Conservation (phyloP, 305 asterid species). For the Euphrasia arctica region DNA sequence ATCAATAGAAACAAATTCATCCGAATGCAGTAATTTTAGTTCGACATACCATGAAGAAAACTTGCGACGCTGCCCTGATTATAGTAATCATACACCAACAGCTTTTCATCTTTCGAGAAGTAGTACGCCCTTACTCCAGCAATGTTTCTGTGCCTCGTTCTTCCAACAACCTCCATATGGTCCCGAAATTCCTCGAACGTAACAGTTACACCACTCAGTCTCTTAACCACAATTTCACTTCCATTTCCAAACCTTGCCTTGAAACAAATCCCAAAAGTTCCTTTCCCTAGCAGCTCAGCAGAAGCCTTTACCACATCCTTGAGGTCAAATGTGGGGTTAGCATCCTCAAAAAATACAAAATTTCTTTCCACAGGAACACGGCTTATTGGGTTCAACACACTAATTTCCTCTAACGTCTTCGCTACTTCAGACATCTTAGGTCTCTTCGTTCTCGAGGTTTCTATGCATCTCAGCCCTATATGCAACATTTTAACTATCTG, state of each 20-base stretch:
- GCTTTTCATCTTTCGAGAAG: neutral
- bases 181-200: neutral
- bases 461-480: constrained; percentile 15
- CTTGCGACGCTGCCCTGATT: constrained; percentile 3
- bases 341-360: constrained; percentile 16
- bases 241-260: neutral
- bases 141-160: constrained; percentile 14
- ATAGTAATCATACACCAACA: constrained; percentile 14
- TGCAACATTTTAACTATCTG: constrained; percentile 1
- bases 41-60: constrained; percentile 4
- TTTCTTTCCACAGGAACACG: neutral
- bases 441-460: constrained; percentile 11
- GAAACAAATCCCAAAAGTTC: constrained; percentile 22
- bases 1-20: neutral
- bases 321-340: constrained; percentile 18
- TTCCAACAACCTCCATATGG: constrained; percentile 20
- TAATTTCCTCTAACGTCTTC: constrained; percentile 5
- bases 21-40: neutral
- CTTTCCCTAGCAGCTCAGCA: constrained; percentile 26
- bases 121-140: constrained; percentile 6
- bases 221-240: constrained; percentile 8
- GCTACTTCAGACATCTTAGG: constrained; percentile 16
- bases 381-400: neutral
- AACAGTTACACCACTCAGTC: neutral
- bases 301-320: constrained; percentile 24